Base-by-base conservation (phyloP, 2,329 filamentous ascomycete species). In the Epichloe sp. region DNA sequence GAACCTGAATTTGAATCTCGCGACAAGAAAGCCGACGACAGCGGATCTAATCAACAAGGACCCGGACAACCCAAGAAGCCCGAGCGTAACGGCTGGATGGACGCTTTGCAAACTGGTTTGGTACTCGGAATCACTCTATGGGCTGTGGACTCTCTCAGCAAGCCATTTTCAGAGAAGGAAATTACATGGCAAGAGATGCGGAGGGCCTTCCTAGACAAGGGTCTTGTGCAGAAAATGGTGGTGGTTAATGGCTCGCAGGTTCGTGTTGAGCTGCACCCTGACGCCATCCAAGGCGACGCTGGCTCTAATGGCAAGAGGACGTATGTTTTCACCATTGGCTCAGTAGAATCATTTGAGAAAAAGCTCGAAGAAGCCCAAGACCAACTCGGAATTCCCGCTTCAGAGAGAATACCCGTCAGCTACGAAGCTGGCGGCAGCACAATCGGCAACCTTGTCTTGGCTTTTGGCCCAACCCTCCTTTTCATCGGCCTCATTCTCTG, bases 101-200 rank as follows among this genome's bases (percentile, higher is more conserved):
- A 68, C 46, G 61, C 61, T 19, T 51, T 69, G 2, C 66, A 69
- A 49, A 67, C 65, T 35, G 62, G 59, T 52, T 55, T 67, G 17
- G 57, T 71, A 10, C 70, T 71, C 31, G 74, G 72, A 54, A 70
- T 91, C 52, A 76, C 88, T 26, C 67, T 71, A 7, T 75, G 70
- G 56, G 70, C 71, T 43, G 59, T 77, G 7, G 70, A 68, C 35
- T 60, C 62, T 8, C 58, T 70, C 48, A 63, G 63, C 58, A 68
- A 69, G 56, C 57, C 72, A 26, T 70, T 73, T 55, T 68, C 68
- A 4, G 71, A 75, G 56, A 69, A 70, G 62, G 91, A 98, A 64
- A 96, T 98, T 53, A 97, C 93, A 51, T 98, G 89, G 88, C 90
- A 98, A 70, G 93, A 98, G 70, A 88, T 98, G 71, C 78, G 87